These are phyloP conservation scores for Groenewaldozyma auringiensis DNA, from an alignment of 1,139 yeast genomes.

Conservation along the genomic window DNA sequence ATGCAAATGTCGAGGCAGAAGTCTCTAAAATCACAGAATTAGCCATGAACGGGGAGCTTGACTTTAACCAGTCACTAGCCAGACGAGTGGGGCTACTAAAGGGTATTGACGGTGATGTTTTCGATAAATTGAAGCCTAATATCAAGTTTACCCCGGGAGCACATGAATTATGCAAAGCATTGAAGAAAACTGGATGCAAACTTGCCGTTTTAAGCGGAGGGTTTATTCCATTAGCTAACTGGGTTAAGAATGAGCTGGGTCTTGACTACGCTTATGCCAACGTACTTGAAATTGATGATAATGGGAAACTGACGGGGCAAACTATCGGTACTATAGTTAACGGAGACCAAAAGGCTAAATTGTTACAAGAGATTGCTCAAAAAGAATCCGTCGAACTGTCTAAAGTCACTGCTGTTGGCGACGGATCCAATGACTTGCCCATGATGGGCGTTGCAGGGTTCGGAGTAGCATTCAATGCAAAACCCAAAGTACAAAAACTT, in stretches of 20 bases:
- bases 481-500: slow-evolving; percentile 70
- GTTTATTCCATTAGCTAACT: slow-evolving; percentile 77
- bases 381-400: slow-evolving; percentile 52
- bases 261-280: slow-evolving; percentile 90
- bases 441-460: slow-evolving; percentile 93
- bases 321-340: slow-evolving; percentile 77
- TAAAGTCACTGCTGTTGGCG: slow-evolving; percentile 77
- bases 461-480: slow-evolving; percentile 97
- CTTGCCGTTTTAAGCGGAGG: slow-evolving; percentile 94
- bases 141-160: slow-evolving; percentile 81
- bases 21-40: slow-evolving; percentile 80
- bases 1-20: slow-evolving; percentile 67
- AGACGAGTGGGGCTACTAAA: slow-evolving; percentile 69
- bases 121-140: slow-evolving; percentile 69
- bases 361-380: slow-evolving; percentile 58
- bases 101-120: slow-evolving; percentile 72
- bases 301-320: slow-evolving; percentile 42
- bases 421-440: slow-evolving; percentile 90
- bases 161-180: slow-evolving; percentile 52
- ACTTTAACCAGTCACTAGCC: slow-evolving; percentile 72
- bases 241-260: slow-evolving; percentile 58
- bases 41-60: slow-evolving; percentile 97
- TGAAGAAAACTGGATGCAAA: slow-evolving; percentile 55
- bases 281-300: slow-evolving; percentile 41
- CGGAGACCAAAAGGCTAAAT: slow-evolving; percentile 72